Percentiles rank a stretch among this genome's conserved stretches.
These are phyloP conservation scores for Lecanosticta acicola DNA, from an alignment of 2,329 filamentous ascomycete species.

Conservation along the genomic window DNA sequence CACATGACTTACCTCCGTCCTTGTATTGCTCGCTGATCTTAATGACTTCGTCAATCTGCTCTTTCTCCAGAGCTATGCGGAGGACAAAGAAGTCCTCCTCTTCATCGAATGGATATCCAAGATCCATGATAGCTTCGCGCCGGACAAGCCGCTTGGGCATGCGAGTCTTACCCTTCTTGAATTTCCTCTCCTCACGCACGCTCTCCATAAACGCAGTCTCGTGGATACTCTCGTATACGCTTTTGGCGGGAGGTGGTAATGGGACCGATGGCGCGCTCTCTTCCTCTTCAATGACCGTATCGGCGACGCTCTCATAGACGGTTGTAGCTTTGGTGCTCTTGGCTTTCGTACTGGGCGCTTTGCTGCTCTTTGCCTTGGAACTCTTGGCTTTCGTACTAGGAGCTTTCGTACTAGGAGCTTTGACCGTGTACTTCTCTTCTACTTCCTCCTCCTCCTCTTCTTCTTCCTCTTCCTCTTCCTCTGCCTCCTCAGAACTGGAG, in stretches of 20 bases:
- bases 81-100: conserved; percentile 82
- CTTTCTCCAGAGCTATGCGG: conserved; percentile 75
- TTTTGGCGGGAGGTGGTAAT: conserved; percentile 7
- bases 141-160: conserved; percentile 78
- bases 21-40: conserved; percentile 71
- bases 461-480: conserved; percentile 10
- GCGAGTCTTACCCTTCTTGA: conserved; percentile 75
- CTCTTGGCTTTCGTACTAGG: conserved; percentile 12
- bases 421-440: conserved; percentile 8
- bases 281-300: conserved; percentile 21
- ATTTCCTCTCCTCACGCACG: conserved; percentile 19
- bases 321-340: conserved; percentile 16
- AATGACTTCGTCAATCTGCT: conserved; percentile 87
- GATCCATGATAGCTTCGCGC: conserved; percentile 71
- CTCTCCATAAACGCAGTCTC: conserved; percentile 20
- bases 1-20: conserved; percentile 37
- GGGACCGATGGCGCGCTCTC: conserved; percentile 12
- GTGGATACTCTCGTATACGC: conserved; percentile 14
- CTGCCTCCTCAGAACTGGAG: conserved; percentile 30
- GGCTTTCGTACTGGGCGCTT: conserved; percentile 11
- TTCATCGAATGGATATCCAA: conserved; percentile 81
- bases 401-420: conserved; percentile 5
- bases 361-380: conserved; percentile 11
- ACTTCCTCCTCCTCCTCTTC: conserved; percentile 17
- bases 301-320: conserved; percentile 20